Percentiles rank a stretch among this genome's conserved stretches.
Conservation (phyloP, 257 asterid genomes). For the Ilex asprella region DNA sequence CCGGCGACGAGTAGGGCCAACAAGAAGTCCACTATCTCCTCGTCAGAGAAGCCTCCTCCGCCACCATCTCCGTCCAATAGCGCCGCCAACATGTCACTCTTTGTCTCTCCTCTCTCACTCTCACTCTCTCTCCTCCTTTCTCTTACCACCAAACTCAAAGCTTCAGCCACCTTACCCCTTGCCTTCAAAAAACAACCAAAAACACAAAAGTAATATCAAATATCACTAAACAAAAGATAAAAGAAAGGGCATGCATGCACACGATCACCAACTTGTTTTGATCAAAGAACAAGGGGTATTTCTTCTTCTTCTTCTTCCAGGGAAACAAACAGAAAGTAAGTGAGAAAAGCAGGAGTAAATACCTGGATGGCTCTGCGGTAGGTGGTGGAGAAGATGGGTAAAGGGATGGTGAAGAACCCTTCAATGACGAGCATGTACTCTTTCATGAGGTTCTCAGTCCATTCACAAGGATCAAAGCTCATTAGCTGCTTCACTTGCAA, state of each 20-base stretch:
- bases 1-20: conserved; percentile 93
- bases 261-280: no score
- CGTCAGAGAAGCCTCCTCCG: conserved; percentile 74
- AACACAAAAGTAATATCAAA: neutral
- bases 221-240: no score
- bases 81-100: conserved; percentile 94
- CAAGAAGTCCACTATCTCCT: conserved; percentile 91
- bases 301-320: no score
- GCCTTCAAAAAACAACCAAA: conserved; percentile 42
- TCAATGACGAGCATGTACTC: conserved; percentile 97
- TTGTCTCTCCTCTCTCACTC: conserved; percentile 53
- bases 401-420: conserved; percentile 87
- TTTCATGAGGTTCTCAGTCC: conserved; percentile 95
- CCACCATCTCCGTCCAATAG: conserved; percentile 72
- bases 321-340: neutral
- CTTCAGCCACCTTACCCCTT: conserved; percentile 91
- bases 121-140: conserved; percentile 63
- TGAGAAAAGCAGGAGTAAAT: neutral
- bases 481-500: conserved; percentile 88
- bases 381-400: conserved; percentile 75
- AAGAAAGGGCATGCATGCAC: no score
- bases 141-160: conserved; percentile 69
- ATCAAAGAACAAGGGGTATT: no score
- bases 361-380: conserved; percentile 89
- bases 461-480: conserved; percentile 99